Evolutionary conservation across 768 basidiomycete genomes (phyloP).

Genomic region (Pleurotus tuber-regium): DNA sequence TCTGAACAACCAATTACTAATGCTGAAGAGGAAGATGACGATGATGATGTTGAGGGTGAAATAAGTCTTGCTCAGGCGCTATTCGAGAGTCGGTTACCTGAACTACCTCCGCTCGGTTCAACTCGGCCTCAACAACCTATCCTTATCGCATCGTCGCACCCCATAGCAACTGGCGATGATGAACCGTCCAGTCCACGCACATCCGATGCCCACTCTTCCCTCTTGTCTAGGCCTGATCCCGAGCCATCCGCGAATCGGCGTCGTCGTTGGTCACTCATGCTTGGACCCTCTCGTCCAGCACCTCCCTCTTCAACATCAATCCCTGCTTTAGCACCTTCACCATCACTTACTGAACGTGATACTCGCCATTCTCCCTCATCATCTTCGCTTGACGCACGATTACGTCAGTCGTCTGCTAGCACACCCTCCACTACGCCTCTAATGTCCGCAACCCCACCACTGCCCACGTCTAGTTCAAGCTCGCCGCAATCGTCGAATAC

Average conservation of each 20-base stretch:
- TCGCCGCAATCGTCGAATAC: slow-evolving; percentile 40
- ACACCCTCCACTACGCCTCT: slow-evolving; percentile 22
- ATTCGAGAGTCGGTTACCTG: slow-evolving; percentile 75
- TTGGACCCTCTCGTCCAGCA: slow-evolving; percentile 29
- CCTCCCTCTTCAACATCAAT: slow-evolving; percentile 17
- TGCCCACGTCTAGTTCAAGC: slow-evolving; percentile 21
- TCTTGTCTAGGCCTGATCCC: slow-evolving; percentile 26
- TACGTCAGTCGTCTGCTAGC: slow-evolving; percentile 24
- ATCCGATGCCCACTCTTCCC: slow-evolving; percentile 37
- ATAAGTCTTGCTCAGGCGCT: slow-evolving; percentile 75
- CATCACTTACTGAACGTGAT: slow-evolving; percentile 38
- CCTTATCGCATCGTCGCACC: slow-evolving; percentile 47
- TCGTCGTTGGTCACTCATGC: slow-evolving; percentile 74
- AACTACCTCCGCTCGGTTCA: slow-evolving; percentile 69
- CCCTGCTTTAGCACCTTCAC: slow-evolving; percentile 24
- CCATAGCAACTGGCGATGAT: slow-evolving; percentile 37
- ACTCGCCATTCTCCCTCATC: slow-evolving; percentile 25
- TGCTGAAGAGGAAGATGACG: slow-evolving; percentile 42
- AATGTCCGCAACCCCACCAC: slow-evolving; percentile 18
- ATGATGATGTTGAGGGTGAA: slow-evolving; percentile 60
- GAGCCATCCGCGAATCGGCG: slow-evolving; percentile 42
- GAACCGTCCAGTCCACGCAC: slow-evolving; percentile 45
- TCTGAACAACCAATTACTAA: slow-evolving; percentile 38
- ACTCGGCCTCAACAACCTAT: slow-evolving; percentile 67
- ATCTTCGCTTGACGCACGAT: slow-evolving; percentile 22